phyloP scores from a whole-genome alignment of 805 yeast genomes.

The Candida takata region DNA sequence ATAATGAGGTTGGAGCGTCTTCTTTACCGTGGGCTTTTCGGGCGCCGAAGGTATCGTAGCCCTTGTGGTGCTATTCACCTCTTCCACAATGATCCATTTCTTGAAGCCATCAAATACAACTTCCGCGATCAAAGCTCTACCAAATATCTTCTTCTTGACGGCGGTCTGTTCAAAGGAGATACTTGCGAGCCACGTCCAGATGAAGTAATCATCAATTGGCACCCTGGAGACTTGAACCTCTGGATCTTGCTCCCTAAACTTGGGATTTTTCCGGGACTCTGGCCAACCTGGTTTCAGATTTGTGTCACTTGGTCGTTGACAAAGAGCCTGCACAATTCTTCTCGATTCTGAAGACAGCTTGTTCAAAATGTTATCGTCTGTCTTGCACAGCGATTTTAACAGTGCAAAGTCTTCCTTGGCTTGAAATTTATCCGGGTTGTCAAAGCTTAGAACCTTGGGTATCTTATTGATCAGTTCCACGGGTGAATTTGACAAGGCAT shows the following conservation, averaged over 20 bases:
- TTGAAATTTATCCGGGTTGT: constrained; percentile 59
- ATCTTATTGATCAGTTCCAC: constrained; percentile 55
- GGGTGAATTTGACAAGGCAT: constrained; percentile 36
- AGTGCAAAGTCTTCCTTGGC: constrained; percentile 75
- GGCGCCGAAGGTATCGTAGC: constrained; percentile 14
- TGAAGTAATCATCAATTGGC: constrained; percentile 77
- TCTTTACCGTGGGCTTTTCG: constrained; percentile 16
- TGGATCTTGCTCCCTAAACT: constrained; percentile 19
- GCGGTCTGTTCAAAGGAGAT: constrained; percentile 68
- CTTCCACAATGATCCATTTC: constrained; percentile 75
- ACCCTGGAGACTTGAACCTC: constrained; percentile 45
- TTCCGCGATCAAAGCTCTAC: constrained; percentile 75
- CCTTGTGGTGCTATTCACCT: constrained; percentile 39
- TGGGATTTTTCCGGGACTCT: constrained; percentile 20
- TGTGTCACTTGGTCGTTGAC: constrained; percentile 26
- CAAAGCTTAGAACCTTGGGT: constrained; percentile 56
- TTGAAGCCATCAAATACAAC: constrained; percentile 70
- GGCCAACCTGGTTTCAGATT: constrained; percentile 38
- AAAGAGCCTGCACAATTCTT: constrained; percentile 39
- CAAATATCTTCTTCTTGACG: constrained; percentile 60
- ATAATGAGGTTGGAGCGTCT: constrained; percentile 18
- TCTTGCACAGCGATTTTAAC: constrained; percentile 62
- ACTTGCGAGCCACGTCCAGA: constrained; percentile 87
- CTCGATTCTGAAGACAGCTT: constrained; percentile 71
- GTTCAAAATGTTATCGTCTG: constrained; percentile 45